phyloP scores from a whole-genome alignment of 306 rosid species.

The Senna tora region DNA sequence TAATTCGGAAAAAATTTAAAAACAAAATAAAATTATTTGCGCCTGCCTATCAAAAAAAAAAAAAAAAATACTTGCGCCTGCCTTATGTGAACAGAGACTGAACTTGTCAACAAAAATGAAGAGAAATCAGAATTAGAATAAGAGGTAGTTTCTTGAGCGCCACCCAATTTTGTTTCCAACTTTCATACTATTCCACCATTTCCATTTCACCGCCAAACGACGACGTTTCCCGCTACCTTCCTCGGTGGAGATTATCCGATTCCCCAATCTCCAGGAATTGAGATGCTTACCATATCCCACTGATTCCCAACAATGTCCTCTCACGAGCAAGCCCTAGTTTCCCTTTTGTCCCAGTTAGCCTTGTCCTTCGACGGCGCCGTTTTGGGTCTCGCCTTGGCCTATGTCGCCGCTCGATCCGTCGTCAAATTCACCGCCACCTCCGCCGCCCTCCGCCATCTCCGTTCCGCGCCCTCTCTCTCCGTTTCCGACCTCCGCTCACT shows the following conservation, averaged over 20 bases:
- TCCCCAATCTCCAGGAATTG: background rate
- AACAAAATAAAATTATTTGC: too few species aligned
- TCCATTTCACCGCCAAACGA: background rate
- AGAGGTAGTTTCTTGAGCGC: background rate
- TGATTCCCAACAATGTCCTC: constrained; percentile 58
- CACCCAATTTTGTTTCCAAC: background rate
- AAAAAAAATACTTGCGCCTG: too few species aligned
- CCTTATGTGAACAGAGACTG: too few species aligned
- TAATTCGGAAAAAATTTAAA: too few species aligned
- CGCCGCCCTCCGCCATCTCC: constrained; percentile 63
- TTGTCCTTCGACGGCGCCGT: constrained; percentile 86
- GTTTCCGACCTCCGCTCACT: constrained; percentile 85
- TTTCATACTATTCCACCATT: background rate
- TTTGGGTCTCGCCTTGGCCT: constrained; percentile 71
- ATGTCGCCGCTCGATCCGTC: constrained; percentile 65
- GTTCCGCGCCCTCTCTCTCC: constrained; percentile 57
- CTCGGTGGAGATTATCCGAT: background rate
- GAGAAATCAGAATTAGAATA: too few species aligned
- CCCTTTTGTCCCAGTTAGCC: constrained; percentile 71
- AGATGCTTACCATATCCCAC: background rate
- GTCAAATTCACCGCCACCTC: constrained; percentile 52
- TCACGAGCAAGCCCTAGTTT: constrained; percentile 67
- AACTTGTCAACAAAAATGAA: too few species aligned
- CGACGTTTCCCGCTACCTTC: background rate
- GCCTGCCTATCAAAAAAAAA: too few species aligned